phyloP scores from a whole-genome alignment of 495 filamentous ascomycete genomes.

The Aspergillus conjunctus region DNA sequence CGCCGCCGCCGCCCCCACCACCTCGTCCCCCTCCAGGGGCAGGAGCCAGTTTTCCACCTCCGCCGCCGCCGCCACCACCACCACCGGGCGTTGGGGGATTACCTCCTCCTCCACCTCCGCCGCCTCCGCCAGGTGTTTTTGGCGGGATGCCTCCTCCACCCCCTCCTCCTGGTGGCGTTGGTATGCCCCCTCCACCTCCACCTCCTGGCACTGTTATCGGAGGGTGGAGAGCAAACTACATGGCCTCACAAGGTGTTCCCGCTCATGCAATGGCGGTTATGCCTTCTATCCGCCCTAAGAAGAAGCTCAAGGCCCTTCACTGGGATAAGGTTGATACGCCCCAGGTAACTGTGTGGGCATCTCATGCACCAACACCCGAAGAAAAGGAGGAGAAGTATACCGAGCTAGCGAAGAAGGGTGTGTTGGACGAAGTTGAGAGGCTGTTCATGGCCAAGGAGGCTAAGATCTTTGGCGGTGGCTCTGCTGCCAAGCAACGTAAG shows the following conservation, averaged over 20 bases:
- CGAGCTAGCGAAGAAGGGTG: conserved; percentile 88
- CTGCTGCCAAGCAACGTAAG: conserved; percentile 65
- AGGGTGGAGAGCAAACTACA: conserved; percentile 51
- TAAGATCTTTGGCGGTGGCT: conserved; percentile 74
- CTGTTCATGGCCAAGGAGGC: conserved; percentile 97
- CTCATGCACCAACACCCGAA: conserved; percentile 76
- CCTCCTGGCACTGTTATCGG: conserved; percentile 61
- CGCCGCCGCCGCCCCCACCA: conserved; percentile 47
- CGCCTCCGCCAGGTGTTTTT: conserved; percentile 36
- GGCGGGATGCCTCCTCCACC: conserved; percentile 59
- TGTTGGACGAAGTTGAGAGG: conserved; percentile 95
- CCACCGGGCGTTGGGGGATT: conserved; percentile 53
- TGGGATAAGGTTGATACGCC: conserved; percentile 98
- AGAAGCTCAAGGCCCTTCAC: conserved; percentile 98
- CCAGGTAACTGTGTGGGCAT: conserved; percentile 93
- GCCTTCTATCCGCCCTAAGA: conserved; percentile 86
- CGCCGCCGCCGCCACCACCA: conserved; percentile 46
- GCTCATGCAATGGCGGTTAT: conserved; percentile 54
- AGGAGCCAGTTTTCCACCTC: conserved; percentile 35
- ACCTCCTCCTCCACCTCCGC: conserved; percentile 53
- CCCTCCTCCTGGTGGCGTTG: conserved; percentile 50
- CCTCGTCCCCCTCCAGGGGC: conserved; percentile 28
- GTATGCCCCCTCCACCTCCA: conserved; percentile 59
- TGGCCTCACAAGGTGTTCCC: conserved; percentile 47
- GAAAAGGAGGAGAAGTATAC: conserved; percentile 93